Evolutionary conservation across 495 filamentous ascomycete species (phyloP).

Genomic region (Penicillium taxi): DNA sequence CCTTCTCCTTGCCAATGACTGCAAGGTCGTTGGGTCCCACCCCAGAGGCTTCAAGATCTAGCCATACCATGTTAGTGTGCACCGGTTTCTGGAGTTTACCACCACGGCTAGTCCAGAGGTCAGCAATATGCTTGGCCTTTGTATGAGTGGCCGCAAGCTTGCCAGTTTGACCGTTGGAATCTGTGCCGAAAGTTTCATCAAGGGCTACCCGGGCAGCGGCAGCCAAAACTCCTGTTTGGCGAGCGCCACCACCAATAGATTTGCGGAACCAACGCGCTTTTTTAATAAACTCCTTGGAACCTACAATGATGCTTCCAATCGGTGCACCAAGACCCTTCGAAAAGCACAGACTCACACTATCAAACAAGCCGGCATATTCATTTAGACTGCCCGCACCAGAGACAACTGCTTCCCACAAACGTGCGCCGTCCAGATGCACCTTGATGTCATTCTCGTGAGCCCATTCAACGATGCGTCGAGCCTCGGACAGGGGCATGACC

Average conservation of each 20-base stretch:
- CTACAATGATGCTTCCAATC: slow-evolving; percentile 72
- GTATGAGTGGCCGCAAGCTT: slow-evolving; percentile 53
- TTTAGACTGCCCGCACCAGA: slow-evolving; percentile 47
- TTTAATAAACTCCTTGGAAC: slow-evolving; percentile 55
- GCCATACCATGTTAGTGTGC: slow-evolving; percentile 93
- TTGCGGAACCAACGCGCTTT: slow-evolving; percentile 76
- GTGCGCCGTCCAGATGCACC: slow-evolving; percentile 29
- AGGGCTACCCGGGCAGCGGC: slow-evolving; percentile 41
- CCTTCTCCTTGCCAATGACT: slow-evolving; percentile 32
- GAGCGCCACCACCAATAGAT: slow-evolving; percentile 71
- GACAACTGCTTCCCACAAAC: slow-evolving; percentile 25
- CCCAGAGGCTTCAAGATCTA: slow-evolving; percentile 56
- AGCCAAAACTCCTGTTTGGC: slow-evolving; percentile 54
- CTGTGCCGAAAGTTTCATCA: slow-evolving; percentile 55
- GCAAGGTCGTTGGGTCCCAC: slow-evolving; percentile 36
- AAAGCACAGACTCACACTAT: slow-evolving; percentile 77
- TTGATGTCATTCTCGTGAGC: slow-evolving; percentile 21
- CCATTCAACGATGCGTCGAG: slow-evolving; percentile 23
- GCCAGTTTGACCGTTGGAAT: slow-evolving; percentile 53
- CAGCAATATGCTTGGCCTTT: slow-evolving; percentile 56
- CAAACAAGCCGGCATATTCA: slow-evolving; percentile 65
- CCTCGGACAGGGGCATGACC: slow-evolving; percentile 25
- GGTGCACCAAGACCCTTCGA: slow-evolving; percentile 87
- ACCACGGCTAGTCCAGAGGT: slow-evolving; percentile 52
- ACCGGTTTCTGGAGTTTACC: slow-evolving; percentile 36